Conservation (phyloP, 2,329 filamentous ascomycete species). For the Paracorniculantispora psalliotae region DNA sequence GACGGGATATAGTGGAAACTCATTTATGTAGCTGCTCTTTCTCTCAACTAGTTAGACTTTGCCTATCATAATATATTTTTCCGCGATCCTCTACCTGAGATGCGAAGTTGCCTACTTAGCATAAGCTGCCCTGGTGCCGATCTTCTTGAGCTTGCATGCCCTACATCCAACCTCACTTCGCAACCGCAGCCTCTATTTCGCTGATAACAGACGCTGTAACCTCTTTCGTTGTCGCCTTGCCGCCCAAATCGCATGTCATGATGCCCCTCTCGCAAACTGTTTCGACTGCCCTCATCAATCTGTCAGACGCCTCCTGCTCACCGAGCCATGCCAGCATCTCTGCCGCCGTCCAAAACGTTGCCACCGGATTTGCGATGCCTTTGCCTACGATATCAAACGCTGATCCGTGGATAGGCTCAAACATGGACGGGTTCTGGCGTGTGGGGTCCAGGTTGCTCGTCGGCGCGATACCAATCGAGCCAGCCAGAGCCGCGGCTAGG, state of each 20-base stretch:
- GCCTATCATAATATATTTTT: no score
- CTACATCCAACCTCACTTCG: no score
- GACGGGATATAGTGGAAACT: no score
- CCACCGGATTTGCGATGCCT: conserved; percentile 53
- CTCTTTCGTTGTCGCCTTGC: conserved; percentile 33
- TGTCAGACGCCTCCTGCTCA: conserved; percentile 44
- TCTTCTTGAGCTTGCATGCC: no score
- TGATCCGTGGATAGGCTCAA: conserved; percentile 56
- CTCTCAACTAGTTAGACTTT: no score
- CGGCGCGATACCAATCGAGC: conserved; percentile 67
- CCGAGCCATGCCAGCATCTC: conserved; percentile 57
- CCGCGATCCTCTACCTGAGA: no score
- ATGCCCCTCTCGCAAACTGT: conserved; percentile 46
- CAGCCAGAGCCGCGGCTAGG: conserved; percentile 63
- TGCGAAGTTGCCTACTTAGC: no score
- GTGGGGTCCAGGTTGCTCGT: conserved; percentile 63
- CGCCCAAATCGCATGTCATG: conserved; percentile 51
- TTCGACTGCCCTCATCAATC: conserved; percentile 48
- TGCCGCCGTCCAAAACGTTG: conserved; percentile 53
- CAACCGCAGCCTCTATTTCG: conserved; percentile 17
- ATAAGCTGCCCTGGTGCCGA: no score
- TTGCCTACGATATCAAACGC: conserved; percentile 56
- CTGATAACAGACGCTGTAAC: conserved; percentile 30
- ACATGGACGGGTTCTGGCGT: conserved; percentile 51
- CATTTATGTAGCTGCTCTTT: no score